Conservation (phyloP, 768 basidiomycete genomes). For the Russula vinacea region DNA sequence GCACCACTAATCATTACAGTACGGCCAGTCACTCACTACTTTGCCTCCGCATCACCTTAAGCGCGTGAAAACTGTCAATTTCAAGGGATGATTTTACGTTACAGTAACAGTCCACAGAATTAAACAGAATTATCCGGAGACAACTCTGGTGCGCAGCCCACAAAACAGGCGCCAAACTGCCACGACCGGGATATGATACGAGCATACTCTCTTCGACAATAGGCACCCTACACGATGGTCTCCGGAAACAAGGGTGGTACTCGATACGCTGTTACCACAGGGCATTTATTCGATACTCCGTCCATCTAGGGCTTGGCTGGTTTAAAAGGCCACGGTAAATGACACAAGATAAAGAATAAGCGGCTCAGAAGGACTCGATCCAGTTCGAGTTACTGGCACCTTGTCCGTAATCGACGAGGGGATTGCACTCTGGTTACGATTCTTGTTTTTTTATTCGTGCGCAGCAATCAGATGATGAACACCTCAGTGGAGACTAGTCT, state of each 20-base stretch:
- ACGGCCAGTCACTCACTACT: neutral
- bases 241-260: no score
- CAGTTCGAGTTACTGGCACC: neutral
- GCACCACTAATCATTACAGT: neutral
- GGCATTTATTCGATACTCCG: neutral
- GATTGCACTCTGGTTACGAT: constrained; percentile 2
- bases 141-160: neutral
- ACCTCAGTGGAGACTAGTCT: neutral
- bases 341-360: no score
- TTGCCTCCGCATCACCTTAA: neutral
- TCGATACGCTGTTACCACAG: no score
- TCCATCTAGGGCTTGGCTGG: neutral
- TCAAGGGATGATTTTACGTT: neutral
- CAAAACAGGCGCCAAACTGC: neutral
- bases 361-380: neutral
- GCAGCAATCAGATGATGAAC: no score
- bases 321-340: no score
- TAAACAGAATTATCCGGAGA: no score
- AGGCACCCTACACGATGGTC: neutral
- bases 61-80: neutral
- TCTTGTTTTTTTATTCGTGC: neutral
- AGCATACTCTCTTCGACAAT: neutral
- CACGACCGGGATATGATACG: neutral
- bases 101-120: no score
- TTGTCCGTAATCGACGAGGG: constrained; percentile 12